Conservation (phyloP, 306 rosid species). For the Vigna trinervia region DNA sequence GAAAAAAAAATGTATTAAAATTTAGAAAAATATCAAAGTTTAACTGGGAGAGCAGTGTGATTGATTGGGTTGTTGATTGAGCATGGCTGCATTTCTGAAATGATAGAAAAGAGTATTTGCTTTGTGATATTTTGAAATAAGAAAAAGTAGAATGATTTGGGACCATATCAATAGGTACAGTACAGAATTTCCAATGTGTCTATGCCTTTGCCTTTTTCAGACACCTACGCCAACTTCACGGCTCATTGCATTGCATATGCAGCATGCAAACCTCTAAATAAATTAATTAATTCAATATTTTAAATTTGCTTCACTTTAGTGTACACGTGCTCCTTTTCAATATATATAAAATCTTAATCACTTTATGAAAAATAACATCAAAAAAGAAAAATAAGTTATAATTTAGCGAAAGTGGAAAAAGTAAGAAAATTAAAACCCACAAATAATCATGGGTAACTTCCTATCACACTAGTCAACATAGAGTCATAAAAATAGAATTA, state of each 20-base stretch:
- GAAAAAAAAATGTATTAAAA: too few relatives aligned
- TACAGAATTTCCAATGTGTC: neutral
- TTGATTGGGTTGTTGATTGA: neutral
- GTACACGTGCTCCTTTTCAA: too few relatives aligned
- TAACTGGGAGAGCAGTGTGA: too few relatives aligned
- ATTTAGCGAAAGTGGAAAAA: neutral
- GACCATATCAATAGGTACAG: conserved; percentile 20
- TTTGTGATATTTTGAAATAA: neutral
- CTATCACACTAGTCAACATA: neutral
- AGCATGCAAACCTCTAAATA: neutral
- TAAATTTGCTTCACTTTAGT: neutral
- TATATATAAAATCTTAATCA: neutral
- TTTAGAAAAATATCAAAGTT: too few relatives aligned
- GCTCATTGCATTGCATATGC: neutral
- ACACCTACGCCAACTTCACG: conserved; percentile 1
- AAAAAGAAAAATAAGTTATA: neutral
- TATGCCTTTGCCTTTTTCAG: conserved; percentile 1
- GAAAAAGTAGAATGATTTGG: neutral
- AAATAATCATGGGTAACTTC: neutral
- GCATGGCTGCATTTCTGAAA: neutral
- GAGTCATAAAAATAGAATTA: too few relatives aligned
- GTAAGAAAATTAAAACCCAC: neutral
- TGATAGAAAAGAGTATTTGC: neutral
- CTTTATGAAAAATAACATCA: neutral
- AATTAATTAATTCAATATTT: neutral